Percentiles rank a stretch among this genome's conserved stretches.
Conservation (phyloP, 192 early-diverging fungal species). For the Linnemannia hyalina region DNA sequence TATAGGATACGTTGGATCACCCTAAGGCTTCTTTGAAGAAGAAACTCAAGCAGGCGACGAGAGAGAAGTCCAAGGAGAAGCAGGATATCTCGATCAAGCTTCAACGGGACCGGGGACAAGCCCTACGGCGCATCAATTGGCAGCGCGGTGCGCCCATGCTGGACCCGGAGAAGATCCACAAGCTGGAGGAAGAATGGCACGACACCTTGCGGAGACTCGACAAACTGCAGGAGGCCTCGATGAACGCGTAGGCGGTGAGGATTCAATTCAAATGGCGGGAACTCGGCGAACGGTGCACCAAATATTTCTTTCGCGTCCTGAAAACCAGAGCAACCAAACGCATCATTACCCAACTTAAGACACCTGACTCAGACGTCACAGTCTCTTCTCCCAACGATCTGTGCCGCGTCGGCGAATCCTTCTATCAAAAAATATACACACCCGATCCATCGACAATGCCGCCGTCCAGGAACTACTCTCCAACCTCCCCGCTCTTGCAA, state of each 20-base stretch:
- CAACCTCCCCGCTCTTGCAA: not conserved
- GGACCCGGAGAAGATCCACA: not conserved
- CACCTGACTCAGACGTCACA: not conserved
- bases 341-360: constrained; percentile 1
- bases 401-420: not conserved
- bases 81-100: not conserved
- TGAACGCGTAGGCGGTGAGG: too few relatives aligned
- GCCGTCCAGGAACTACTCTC: constrained; percentile 6
- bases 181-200: too few relatives aligned
- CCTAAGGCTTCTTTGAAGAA: not conserved
- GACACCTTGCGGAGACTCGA: too few relatives aligned
- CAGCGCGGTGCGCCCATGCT: not conserved
- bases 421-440: constrained; percentile 17
- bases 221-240: too few relatives aligned
- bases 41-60: not conserved
- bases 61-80: not conserved
- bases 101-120: not conserved
- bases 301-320: constrained; percentile 31
- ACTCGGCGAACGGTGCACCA: not conserved
- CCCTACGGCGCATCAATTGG: constrained; percentile 3
- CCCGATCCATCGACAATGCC: constrained; percentile 15
- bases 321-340: constrained; percentile 7
- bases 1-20: not conserved
- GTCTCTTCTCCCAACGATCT: not conserved
- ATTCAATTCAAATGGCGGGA: constrained; percentile 4